Evolutionary conservation across 2,329 filamentous ascomycete genomes (phyloP).

Genomic region (Aspergillus pseudoterreus): DNA sequence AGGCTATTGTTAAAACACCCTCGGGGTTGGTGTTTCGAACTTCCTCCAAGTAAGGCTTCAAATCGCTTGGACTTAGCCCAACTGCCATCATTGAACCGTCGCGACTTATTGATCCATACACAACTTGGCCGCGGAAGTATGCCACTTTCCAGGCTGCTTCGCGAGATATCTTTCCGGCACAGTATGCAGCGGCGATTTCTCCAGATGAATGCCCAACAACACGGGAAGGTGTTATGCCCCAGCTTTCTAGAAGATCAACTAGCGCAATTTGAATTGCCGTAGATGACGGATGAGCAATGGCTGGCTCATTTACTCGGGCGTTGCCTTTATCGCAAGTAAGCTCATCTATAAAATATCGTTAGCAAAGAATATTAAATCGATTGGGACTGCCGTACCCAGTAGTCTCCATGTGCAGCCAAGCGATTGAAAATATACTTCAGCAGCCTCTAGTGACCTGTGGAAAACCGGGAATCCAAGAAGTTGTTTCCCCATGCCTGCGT

Average conservation of each 20-base stretch:
- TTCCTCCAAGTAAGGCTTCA: conserved; percentile 4
- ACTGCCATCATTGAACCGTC: conserved; percentile 30
- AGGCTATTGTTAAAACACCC: conserved; percentile 20
- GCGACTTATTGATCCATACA: not conserved
- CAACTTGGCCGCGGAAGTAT: conserved; percentile 21
- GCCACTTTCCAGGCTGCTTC: conserved; percentile 14
- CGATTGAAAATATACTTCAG: conserved; percentile 4
- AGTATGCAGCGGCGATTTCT: conserved; percentile 30
- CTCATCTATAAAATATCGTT: conserved; percentile 10
- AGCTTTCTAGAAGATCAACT: conserved; percentile 19
- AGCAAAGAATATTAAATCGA: not conserved
- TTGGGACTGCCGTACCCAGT: conserved; percentile 3
- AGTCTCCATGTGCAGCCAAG: conserved; percentile 12
- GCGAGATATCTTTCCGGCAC: conserved; percentile 9
- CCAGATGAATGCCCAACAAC: conserved; percentile 28
- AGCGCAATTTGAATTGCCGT: conserved; percentile 28
- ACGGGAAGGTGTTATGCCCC: conserved; percentile 15
- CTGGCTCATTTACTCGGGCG: conserved; percentile 15
- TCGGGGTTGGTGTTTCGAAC: not conserved
- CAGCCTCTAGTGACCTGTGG: conserved; percentile 7
- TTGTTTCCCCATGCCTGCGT: conserved; percentile 22
- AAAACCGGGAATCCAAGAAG: conserved; percentile 17
- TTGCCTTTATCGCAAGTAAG: conserved; percentile 5
- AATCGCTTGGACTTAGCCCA: conserved; percentile 15
- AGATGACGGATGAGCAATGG: conserved; percentile 24